Percentiles rank a stretch among this genome's conserved stretches.
Conservation (phyloP, 192 early-diverging fungal genomes). For the Coemansia reversa region DNA sequence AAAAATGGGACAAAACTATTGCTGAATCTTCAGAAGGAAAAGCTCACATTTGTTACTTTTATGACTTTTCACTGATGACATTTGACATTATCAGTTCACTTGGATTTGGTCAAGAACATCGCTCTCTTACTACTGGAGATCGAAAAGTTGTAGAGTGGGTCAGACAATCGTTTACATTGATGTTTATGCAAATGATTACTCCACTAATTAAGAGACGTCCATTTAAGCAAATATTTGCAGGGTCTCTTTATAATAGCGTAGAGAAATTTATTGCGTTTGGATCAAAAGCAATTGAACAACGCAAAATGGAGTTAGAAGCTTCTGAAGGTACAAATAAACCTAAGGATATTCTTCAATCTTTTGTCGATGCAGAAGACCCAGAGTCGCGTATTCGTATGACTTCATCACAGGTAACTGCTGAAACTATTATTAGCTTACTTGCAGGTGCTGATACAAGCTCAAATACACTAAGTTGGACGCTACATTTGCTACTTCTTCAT, state of each 20-base stretch:
- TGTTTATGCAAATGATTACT: conserved; percentile 24
- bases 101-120: conserved; percentile 36
- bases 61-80: conserved; percentile 36
- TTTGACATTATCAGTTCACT: conserved; percentile 46
- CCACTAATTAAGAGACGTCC: conserved; percentile 23
- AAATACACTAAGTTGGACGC: conserved; percentile 41
- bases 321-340: conserved; percentile 9
- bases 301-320: conserved; percentile 8
- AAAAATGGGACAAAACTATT: conserved; percentile 31
- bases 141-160: conserved; percentile 31
- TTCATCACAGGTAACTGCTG: conserved; percentile 27
- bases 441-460: conserved; percentile 44
- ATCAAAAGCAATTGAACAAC: conserved; percentile 20
- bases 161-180: conserved; percentile 23
- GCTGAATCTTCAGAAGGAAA: not conserved
- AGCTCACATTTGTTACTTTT: conserved; percentile 21
- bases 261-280: conserved; percentile 26
- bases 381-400: conserved; percentile 34
- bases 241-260: conserved; percentile 17
- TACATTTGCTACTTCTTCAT: conserved; percentile 37
- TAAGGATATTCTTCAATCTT: conserved; percentile 40
- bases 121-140: conserved; percentile 41
- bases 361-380: conserved; percentile 46
- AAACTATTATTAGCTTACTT: conserved; percentile 33
- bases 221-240: conserved; percentile 11